These are phyloP conservation scores for Coniochaeta hoffmannii DNA, from an alignment of 2,329 filamentous ascomycete species.

Conservation along the genomic window DNA sequence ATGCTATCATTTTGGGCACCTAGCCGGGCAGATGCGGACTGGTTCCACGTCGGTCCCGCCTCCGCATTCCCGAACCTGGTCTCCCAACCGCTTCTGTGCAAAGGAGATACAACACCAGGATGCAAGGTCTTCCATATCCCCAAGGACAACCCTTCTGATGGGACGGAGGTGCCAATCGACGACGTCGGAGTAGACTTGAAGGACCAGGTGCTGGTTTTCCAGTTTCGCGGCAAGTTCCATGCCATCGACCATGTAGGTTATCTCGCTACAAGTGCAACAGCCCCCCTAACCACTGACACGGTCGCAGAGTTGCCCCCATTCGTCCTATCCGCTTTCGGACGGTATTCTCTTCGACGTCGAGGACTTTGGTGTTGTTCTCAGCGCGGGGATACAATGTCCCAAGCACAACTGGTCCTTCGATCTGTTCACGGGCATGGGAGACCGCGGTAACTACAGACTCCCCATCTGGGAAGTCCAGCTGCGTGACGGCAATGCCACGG, in stretches of 20 bases:
- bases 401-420: constrained; percentile 70
- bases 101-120: constrained; percentile 33
- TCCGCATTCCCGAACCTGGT: constrained; percentile 50
- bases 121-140: constrained; percentile 53
- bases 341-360: constrained; percentile 63
- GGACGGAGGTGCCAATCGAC: constrained; percentile 28
- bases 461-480: constrained; percentile 58
- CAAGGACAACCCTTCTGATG: constrained; percentile 26
- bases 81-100: constrained; percentile 28
- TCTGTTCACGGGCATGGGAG: constrained; percentile 52
- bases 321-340: constrained; percentile 56
- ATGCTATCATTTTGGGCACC: constrained; percentile 17
- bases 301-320: constrained; percentile 57
- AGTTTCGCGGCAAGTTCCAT: constrained; percentile 55
- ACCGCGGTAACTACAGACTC: constrained; percentile 55
- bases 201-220: constrained; percentile 59
- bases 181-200: constrained; percentile 28
- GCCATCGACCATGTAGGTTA: constrained; percentile 58
- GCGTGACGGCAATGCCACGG: constrained; percentile 18
- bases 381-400: constrained; percentile 56
- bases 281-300: background rate
- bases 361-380: constrained; percentile 59
- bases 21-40: constrained; percentile 25
- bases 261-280: background rate
- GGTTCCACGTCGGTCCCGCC: constrained; percentile 46